Base-by-base conservation (phyloP, 345 rosid species). In the Jatropha curcas region DNA sequence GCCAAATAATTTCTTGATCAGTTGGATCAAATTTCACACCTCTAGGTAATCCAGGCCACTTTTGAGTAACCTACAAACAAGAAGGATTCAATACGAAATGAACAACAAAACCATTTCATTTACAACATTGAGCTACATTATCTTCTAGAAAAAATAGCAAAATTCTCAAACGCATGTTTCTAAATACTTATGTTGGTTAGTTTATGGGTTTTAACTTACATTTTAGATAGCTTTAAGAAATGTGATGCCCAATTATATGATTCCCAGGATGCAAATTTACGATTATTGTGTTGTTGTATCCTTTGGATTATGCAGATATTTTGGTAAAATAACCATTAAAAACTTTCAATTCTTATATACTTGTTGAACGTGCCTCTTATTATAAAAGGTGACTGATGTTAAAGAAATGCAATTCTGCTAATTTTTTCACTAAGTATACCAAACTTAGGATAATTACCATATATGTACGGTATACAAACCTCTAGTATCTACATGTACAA, bases 11-110 rank as follows among this genome's bases (percentile, higher is more conserved):
- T 77, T 95, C 99, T 53, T 85, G 94, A 78, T 95, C 96, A 73
- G 97, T 84, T 59, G 99, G 99, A 84, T 95, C 98, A 48, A 95
- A 95, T 73, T 92, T 95, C 65, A 95, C 99, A 62, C 98, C 99
- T 65, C 79, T 81, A 1, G 99, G 99, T 67, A 92, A 79, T 76
- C 99, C 98, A 53, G 99, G 99, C 98, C 98, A 95, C 28, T 80
- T 85, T 64, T 84, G 88, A 84, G 74, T 83, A 71, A 87, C 94
- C 99, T 95, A 82, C 56, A 81, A 61, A 65, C 17, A 58, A 25
- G 35, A 35, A 45, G 16, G 25, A 37, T 22, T 17, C 28, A 63
- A 63, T 22, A 43, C 10, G 5, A 7, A 63, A 61, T 34, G 25
- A 60, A 35, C n/a, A 35, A 20, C 25, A 35, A 14, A 35, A 34